phyloP scores from a whole-genome alignment of 2,329 filamentous ascomycete species.

The Blastomyces parvus region DNA sequence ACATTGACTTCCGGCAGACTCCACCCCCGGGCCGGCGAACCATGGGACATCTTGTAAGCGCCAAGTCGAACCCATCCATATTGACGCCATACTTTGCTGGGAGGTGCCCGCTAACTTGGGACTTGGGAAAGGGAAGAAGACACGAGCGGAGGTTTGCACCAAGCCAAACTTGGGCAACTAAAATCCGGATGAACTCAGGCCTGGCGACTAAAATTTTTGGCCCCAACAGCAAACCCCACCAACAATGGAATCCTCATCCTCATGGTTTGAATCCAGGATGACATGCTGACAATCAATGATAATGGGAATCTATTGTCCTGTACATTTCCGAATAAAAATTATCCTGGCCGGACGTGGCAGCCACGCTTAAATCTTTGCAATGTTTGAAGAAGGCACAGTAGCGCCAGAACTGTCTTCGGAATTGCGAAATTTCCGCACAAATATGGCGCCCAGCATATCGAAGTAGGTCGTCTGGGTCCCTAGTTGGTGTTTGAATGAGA shows the following conservation, averaged over 20 bases:
- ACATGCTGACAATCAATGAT: neutral
- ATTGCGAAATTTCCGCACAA: neutral
- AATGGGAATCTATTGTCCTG: neutral
- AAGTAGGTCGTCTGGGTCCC: neutral
- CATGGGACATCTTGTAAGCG: conserved; percentile 1
- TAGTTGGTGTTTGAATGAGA: neutral
- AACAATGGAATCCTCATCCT: neutral
- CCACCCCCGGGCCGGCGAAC: neutral
- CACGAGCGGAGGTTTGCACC: neutral
- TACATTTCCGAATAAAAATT: neutral
- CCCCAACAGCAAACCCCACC: neutral
- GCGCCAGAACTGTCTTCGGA: neutral
- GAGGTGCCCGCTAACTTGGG: neutral
- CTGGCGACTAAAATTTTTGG: neutral
- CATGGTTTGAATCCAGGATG: neutral
- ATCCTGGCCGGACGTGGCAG: neutral
- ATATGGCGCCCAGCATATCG: neutral
- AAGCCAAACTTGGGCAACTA: neutral
- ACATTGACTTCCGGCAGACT: conserved; percentile 8
- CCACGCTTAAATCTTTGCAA: neutral
- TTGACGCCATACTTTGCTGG: neutral
- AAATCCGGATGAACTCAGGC: neutral
- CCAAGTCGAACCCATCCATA: neutral
- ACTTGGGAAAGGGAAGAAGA: neutral
- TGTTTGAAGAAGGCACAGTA: neutral